Conservation (phyloP, 352 stramenopile species). For the Globisporangium yorkense region DNA sequence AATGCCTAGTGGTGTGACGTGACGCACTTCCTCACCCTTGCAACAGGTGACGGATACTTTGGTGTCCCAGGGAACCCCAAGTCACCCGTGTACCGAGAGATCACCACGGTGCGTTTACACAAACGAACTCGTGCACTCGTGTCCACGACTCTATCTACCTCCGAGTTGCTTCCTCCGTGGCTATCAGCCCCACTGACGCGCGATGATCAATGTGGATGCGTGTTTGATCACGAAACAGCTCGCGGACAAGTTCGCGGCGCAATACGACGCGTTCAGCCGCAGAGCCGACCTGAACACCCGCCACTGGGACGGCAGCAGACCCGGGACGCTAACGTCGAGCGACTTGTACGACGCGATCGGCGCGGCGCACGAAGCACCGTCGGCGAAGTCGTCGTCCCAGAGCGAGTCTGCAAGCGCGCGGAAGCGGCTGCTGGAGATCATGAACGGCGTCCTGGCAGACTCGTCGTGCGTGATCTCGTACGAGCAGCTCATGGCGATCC, state of each 20-base stretch:
- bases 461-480: conserved; percentile 41
- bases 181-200: too few relatives aligned
- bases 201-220: background rate
- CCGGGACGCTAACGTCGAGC: conserved; percentile 46
- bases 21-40: background rate
- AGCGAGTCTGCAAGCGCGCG: conserved; percentile 18
- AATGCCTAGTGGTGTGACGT: background rate
- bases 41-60: conserved; percentile 39
- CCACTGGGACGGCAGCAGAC: conserved; percentile 26
- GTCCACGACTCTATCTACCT: too few relatives aligned
- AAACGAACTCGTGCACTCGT: too few relatives aligned
- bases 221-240: conserved; percentile 19
- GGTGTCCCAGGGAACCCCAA: conserved; percentile 37
- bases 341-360: conserved; percentile 75
- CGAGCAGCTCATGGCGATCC: conserved; percentile 53
- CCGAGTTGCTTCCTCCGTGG: too few relatives aligned
- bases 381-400: conserved; percentile 7
- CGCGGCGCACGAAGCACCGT: conserved; percentile 37
- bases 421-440: conserved; percentile 41
- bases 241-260: conserved; percentile 29
- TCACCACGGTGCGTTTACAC: conserved; percentile 30
- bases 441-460: conserved; percentile 66
- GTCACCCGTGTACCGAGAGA: conserved; percentile 57
- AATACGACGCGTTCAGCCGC: conserved; percentile 56
- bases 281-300: conserved; percentile 33